Conservation (phyloP, 306 rosid genomes). For the Cyamopsis tetragonoloba region DNA sequence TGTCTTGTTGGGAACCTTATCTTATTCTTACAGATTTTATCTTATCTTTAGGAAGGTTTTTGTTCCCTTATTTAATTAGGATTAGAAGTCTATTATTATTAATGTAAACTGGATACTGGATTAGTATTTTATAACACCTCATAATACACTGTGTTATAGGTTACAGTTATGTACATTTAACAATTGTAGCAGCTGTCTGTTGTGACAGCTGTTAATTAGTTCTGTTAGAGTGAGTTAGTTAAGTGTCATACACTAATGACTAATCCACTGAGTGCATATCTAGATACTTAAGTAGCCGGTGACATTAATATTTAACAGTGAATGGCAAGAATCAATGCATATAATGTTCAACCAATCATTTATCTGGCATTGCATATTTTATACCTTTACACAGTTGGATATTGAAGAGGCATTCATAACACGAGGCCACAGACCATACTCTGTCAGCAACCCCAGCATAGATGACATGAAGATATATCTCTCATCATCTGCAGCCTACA, state of each 20-base stretch:
- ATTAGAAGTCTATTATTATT: neutral
- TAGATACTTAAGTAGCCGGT: no score
- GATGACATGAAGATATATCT: conserved; percentile 84
- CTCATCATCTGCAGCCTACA: conserved; percentile 80
- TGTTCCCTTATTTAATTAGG: neutral
- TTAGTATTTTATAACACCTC: neutral
- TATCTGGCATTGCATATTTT: neutral
- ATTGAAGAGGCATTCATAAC: conserved; percentile 79
- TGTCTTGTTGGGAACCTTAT: neutral
- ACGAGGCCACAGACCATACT: conserved; percentile 75
- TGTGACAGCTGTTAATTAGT: no score
- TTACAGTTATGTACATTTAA: no score
- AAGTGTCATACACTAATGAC: no score
- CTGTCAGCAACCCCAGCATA: conserved; percentile 81
- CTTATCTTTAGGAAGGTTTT: neutral
- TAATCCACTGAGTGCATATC: no score
- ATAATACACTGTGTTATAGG: no score
- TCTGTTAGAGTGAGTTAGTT: no score
- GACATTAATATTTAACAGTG: neutral
- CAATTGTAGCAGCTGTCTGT: no score
- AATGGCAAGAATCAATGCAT: conserved; percentile 13
- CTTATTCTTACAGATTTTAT: neutral
- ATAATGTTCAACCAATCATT: conserved; percentile 16
- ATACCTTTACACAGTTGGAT: conserved; percentile 76
- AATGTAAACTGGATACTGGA: neutral